These are phyloP conservation scores for Salix udensis DNA, from an alignment of 345 rosid species.

Conservation along the genomic window DNA sequence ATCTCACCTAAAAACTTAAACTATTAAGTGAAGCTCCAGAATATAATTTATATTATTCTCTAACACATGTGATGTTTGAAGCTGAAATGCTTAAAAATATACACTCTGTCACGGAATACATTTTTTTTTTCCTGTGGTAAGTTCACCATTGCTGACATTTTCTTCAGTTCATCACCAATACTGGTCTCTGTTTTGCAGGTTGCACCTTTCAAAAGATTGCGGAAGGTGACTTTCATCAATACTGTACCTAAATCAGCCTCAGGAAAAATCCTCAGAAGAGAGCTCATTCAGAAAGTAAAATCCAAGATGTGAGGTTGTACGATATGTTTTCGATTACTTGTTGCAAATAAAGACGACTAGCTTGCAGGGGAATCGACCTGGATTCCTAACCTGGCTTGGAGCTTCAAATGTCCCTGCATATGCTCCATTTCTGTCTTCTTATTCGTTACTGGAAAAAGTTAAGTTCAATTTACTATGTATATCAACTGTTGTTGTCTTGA, in stretches of 20 bases:
- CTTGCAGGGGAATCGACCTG: background rate
- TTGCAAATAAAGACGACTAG: background rate
- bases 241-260: constrained; percentile 73
- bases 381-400: background rate
- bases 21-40: too few relatives aligned
- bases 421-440: background rate
- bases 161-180: background rate
- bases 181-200: constrained; percentile 39
- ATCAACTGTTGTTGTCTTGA: too few relatives aligned
- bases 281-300: constrained; percentile 56
- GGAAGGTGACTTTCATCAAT: constrained; percentile 59
- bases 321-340: background rate
- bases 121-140: background rate
- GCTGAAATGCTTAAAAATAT: background rate
- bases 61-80: background rate
- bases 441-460: background rate
- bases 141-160: background rate
- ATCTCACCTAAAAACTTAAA: too few relatives aligned
- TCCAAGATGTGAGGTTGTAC: constrained; percentile 50
- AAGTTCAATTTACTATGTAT: background rate
- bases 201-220: constrained; percentile 73
- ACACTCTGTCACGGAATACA: background rate
- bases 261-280: constrained; percentile 84
- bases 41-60: too few relatives aligned
- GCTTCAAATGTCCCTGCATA: too few relatives aligned